phyloP scores from a whole-genome alignment of 495 filamentous ascomycete species.

The Aspergillus conjunctus region DNA sequence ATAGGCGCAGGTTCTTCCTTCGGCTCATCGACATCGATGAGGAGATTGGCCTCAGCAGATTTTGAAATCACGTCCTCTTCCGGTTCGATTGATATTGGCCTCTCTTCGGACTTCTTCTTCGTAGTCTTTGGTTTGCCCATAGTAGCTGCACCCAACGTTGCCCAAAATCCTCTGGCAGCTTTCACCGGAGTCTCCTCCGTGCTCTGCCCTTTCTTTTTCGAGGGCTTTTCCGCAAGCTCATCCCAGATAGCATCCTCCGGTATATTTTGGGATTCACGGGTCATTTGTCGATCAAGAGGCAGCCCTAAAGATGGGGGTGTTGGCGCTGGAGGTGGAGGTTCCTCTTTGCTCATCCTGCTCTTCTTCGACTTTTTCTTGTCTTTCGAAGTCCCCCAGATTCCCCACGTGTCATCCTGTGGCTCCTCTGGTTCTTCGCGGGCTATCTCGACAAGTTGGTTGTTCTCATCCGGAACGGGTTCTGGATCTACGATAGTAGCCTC shows the following conservation, averaged over 20 bases:
- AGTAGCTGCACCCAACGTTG: slow-evolving; percentile 41
- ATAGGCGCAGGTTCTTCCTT: slow-evolving; percentile 12
- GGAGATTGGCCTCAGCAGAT: slow-evolving; percentile 28
- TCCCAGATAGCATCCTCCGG: slow-evolving; percentile 43
- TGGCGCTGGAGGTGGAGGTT: slow-evolving; percentile 53
- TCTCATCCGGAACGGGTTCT: slow-evolving; percentile 22
- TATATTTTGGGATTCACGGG: slow-evolving; percentile 27
- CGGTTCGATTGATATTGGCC: slow-evolving; percentile 28
- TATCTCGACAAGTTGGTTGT: slow-evolving; percentile 21
- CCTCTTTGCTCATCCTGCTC: slow-evolving; percentile 37
- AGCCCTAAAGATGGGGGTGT: slow-evolving; percentile 53
- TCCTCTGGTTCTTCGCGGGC: slow-evolving; percentile 32
- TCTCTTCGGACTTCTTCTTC: slow-evolving; percentile 42
- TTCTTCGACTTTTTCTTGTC: slow-evolving; percentile 52
- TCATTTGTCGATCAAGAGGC: slow-evolving; percentile 45
- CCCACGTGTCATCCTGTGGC: slow-evolving; percentile 39
- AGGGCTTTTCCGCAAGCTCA: slow-evolving; percentile 36
- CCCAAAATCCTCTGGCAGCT: slow-evolving; percentile 51
- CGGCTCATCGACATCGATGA: slow-evolving; percentile 39
- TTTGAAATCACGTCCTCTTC: slow-evolving; percentile 32
- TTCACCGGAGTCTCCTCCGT: slow-evolving; percentile 35
- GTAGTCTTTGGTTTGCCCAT: slow-evolving; percentile 38
- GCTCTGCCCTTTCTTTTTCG: slow-evolving; percentile 37
- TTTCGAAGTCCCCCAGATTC: slow-evolving; percentile 39
- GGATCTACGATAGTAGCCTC: slow-evolving; percentile 9